A percentile compares a stretch with the other conserved stretches of the same genome.
These are phyloP conservation scores for Dictyostelium purpureum DNA, from an alignment of 78 protist genomes.

Conservation along the genomic window DNA sequence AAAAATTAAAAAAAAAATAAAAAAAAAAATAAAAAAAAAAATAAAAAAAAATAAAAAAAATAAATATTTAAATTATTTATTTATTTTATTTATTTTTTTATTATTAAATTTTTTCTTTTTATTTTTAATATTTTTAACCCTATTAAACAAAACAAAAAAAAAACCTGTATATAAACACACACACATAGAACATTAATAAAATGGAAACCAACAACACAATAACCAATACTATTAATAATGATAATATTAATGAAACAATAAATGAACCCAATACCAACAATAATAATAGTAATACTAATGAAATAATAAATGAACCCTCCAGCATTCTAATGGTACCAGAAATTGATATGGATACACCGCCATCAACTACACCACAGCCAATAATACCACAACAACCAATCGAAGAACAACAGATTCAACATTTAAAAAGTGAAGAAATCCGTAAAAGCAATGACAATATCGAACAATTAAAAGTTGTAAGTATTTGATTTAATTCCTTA, in stretches of 20 bases:
- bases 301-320: background rate
- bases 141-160: background rate
- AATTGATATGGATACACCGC: too few species aligned
- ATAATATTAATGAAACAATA: background rate
- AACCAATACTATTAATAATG: background rate
- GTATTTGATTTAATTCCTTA: too few species aligned
- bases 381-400: background rate
- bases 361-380: too few species aligned
- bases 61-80: background rate
- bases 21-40: too few species aligned
- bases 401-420: background rate
- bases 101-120: background rate
- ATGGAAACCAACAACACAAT: too few species aligned
- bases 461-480: background rate
- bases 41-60: background rate
- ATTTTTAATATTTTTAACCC: too few species aligned
- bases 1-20: too few species aligned
- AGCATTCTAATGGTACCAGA: background rate
- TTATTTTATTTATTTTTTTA: background rate
- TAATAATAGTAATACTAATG: background rate
- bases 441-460: conserved; percentile 1
- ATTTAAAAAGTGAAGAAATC: background rate
- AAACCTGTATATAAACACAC: background rate
- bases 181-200: background rate
- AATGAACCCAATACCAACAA: background rate